phyloP scores from a whole-genome alignment of 2,329 filamentous ascomycete genomes.

The Aureobasidium sp. region DNA sequence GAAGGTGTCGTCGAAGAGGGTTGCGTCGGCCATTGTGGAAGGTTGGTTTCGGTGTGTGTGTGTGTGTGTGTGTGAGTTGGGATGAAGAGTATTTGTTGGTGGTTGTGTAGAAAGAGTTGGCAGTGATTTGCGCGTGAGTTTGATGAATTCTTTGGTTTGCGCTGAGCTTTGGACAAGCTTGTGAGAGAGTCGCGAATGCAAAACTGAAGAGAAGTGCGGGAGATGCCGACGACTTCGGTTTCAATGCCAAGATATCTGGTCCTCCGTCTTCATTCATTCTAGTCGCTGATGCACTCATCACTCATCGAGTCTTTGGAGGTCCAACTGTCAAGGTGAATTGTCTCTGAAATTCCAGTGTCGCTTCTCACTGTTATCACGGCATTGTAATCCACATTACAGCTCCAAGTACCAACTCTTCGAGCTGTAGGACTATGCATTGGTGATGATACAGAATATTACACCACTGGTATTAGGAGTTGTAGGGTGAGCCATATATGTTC shows the following conservation, averaged over 20 bases:
- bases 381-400: too few relatives aligned
- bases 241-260: not conserved
- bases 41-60: too few relatives aligned
- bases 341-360: not conserved
- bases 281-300: not conserved
- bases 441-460: constrained; percentile 3
- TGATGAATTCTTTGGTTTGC: not conserved
- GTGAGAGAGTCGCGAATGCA: not conserved
- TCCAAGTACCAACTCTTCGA: too few relatives aligned
- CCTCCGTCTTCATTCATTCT: not conserved
- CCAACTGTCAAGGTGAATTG: not conserved
- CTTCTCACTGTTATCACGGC: too few relatives aligned
- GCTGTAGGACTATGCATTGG: too few relatives aligned
- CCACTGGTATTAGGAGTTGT: not conserved
- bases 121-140: not conserved
- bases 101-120: not conserved
- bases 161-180: not conserved
- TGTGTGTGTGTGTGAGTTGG: too few relatives aligned
- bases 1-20: constrained; percentile 96
- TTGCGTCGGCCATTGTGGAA: constrained; percentile 78
- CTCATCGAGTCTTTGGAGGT: not conserved
- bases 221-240: not conserved
- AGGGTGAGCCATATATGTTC: not conserved
- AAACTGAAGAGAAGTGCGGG: not conserved
- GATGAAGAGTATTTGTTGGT: not conserved